Evolutionary conservation across 257 asterid species (phyloP).

Genomic region (Capsicum pubescens): DNA sequence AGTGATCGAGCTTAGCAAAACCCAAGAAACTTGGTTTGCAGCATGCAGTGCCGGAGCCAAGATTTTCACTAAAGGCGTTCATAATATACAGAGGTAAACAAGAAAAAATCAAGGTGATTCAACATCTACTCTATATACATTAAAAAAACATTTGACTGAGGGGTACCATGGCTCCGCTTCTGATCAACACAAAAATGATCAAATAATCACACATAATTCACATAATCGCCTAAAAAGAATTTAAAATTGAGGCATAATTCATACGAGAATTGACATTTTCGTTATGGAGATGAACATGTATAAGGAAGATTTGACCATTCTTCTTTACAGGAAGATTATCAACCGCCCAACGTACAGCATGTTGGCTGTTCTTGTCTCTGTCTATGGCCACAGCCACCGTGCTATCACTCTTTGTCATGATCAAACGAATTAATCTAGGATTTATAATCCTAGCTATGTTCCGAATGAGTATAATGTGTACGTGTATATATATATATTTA

Average conservation of each 20-base stretch:
- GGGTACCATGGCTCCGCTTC: neutral
- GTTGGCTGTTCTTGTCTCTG: slow-evolving; percentile 82
- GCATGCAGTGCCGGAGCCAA: neutral
- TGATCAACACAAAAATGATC: slow-evolving; percentile 3
- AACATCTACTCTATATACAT: too few species aligned
- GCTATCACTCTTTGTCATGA: slow-evolving; percentile 37
- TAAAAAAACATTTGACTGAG: neutral
- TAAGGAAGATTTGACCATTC: slow-evolving; percentile 53
- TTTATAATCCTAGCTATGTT: slow-evolving; percentile 6
- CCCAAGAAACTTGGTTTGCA: neutral
- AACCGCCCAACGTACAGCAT: slow-evolving; percentile 87
- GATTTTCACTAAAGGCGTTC: neutral
- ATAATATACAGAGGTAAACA: neutral
- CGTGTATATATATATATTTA: neutral
- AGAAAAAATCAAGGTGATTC: neutral
- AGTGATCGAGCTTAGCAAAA: neutral
- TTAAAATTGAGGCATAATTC: slow-evolving; percentile 21
- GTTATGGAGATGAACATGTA: slow-evolving; percentile 61
- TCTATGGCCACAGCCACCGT: slow-evolving; percentile 74
- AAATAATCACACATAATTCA: neutral
- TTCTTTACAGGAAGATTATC: slow-evolving; percentile 56
- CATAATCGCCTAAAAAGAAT: neutral
- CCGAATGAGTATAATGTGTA: neutral
- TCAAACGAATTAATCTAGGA: neutral
- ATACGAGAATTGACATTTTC: slow-evolving; percentile 46